Evolutionary conservation across 257 asterid genomes (phyloP), one percentile per base, ranked within the genome.

Genomic region (Perilla frutescens): DNA sequence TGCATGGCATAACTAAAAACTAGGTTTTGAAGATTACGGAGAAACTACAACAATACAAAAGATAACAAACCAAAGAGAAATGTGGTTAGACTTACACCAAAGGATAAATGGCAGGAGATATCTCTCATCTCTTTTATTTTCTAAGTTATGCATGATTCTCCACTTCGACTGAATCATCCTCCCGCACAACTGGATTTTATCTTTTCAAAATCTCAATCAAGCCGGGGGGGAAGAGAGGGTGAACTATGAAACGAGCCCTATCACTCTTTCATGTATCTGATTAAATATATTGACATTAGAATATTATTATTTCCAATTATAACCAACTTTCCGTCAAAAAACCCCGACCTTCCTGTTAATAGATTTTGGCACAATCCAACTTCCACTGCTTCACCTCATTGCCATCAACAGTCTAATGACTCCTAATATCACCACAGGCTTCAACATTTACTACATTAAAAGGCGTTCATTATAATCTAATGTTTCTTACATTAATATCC

Each of bases 401-500:
- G 40, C 55, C 15, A 37, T 14, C 43, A 49, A 29, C 45, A 45
- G 8, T 39, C 3, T 8, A 5, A 34, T 14, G 29, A n/a, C n/a
- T 69, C 34, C 60, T 8, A 47, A 51, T 3, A 68, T 13, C 48
- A 60, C 53, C 57, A 32, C 20, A 36, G 41, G 61, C 49, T 72
- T 29, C 20, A n/a, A 71, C 39, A 32, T 3, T 29, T 20, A 50
- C 32, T 39, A n/a, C 14, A 36, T 67, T 34, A 26, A 8, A 64
- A 1, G 41, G 13, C 4, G 15, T 12, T 62, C 45, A 37, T 26
- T n/a, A 65, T 55, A 65, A 65, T 58, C 58, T 34, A 13, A 50
- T 7, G 9, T 48, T 41, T 54, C 51, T 13, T 40, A 66, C n/a
- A 49, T 13, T n/a, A 44, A 29, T 44, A 48, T 66, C 26, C 6